Base-by-base conservation (phyloP, 495 filamentous ascomycete species). In the Lophiostoma macrostomum region DNA sequence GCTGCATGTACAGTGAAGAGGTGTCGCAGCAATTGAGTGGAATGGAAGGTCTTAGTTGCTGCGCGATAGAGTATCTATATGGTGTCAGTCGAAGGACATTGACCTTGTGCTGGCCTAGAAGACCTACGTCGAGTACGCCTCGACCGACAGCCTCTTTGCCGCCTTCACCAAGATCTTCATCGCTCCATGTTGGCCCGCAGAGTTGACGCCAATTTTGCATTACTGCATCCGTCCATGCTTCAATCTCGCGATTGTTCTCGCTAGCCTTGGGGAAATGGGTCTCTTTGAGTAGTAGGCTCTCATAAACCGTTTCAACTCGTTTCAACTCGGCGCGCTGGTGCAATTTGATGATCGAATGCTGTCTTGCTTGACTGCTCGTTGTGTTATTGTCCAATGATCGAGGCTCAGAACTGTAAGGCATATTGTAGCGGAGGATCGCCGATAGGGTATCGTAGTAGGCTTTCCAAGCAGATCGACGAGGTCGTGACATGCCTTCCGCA, bases 41-140 rank as follows among this genome's bases (percentile, higher is more conserved):
- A 97, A 64, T 97, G 93, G 60, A 90, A 98, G 0, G 90, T 94
- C 69, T 91, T 94, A 1, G 86, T 86, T 8, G 93, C 86, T 23
- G 90, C 90, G 16, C 86, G 81, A 61, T 95, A 95, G 8, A 96
- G 73, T 23, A 88, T 85, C 70, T 94, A 58, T 4, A 11, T 4
- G 8, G 5, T 4, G 11, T 43, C 8, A 45, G 39, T 37, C 14
- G n/a, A n/a, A n/a, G n/a, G n/a, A n/a, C n/a, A n/a, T n/a, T n/a
- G n/a, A n/a, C n/a, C n/a, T n/a, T n/a, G n/a, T n/a, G n/a, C n/a
- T n/a, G n/a, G n/a, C n/a, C n/a, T n/a, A n/a, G n/a, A n/a, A 11
- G 4, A 71, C 81, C 66, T 71, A 83, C 80, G 64, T 85, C 88
- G 20, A 95, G 76, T 28, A 90, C 84, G 46, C 80, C 80, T 45